phyloP scores from a whole-genome alignment of 495 filamentous ascomycete species.

The Letharia columbiana region DNA sequence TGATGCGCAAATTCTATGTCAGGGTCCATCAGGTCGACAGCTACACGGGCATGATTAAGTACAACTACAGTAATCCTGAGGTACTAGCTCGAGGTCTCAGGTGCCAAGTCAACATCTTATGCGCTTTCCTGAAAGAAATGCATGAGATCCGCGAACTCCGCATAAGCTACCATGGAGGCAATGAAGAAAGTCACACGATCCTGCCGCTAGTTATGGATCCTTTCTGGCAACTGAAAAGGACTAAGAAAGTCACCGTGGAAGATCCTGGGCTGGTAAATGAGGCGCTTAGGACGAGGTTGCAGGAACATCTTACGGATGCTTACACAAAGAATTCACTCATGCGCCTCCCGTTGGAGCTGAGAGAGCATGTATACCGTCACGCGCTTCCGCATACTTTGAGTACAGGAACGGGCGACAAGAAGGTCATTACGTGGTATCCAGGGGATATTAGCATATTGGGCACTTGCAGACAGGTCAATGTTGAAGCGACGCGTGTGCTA shows the following conservation, averaged over 20 bases:
- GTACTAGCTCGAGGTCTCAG: constrained; percentile 26
- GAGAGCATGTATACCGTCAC: constrained; percentile 21
- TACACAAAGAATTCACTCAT: constrained; percentile 14
- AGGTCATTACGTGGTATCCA: background rate
- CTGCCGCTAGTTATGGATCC: background rate
- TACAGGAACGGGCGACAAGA: background rate
- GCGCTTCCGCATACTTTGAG: constrained; percentile 6
- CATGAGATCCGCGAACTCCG: constrained; percentile 19
- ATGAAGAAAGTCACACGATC: background rate
- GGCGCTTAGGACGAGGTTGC: background rate
- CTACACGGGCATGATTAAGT: constrained; percentile 38
- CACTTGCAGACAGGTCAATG: background rate
- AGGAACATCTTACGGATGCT: background rate
- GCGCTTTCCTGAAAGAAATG: constrained; percentile 13
- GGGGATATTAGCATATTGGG: background rate
- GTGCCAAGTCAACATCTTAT: constrained; percentile 29
- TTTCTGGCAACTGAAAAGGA: background rate
- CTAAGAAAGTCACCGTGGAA: background rate
- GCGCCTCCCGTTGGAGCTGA: constrained; percentile 23
- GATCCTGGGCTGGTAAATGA: background rate
- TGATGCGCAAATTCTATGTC: constrained; percentile 33
- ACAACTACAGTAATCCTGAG: constrained; percentile 32
- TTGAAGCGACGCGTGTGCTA: background rate
- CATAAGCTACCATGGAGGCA: constrained; percentile 11
- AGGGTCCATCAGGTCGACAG: constrained; percentile 33